These are phyloP conservation scores for Basidiobolus heterosporus DNA, from an alignment of 371 early-diverging fungal species.

Conservation along the genomic window DNA sequence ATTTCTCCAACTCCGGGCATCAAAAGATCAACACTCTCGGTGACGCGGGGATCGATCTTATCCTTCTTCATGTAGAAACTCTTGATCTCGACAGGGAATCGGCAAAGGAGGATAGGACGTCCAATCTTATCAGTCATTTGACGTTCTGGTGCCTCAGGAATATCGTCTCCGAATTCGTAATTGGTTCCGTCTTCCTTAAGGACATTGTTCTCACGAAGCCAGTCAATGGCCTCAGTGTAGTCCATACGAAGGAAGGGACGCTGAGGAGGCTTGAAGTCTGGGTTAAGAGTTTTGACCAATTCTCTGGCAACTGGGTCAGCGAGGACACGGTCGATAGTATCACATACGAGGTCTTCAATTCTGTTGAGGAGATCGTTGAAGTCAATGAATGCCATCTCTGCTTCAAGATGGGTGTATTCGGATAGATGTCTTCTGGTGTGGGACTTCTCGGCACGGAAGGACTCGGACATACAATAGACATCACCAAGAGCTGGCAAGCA, in stretches of 20 bases:
- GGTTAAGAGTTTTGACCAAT: slow-evolving; percentile 80
- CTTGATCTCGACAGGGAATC: slow-evolving; percentile 98
- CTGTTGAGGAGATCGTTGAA: slow-evolving; percentile 83
- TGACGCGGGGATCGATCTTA: slow-evolving; percentile 64
- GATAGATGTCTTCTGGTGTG: slow-evolving; percentile 98
- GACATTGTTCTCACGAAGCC: slow-evolving; percentile 81
- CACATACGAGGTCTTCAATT: slow-evolving; percentile 84
- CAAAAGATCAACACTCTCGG: slow-evolving; percentile 96
- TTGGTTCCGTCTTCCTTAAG: slow-evolving; percentile 78
- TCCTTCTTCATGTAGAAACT: slow-evolving; percentile 98
- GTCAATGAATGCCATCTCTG: slow-evolving; percentile 88
- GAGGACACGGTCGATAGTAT: slow-evolving; percentile 69
- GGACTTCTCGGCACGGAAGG: slow-evolving; percentile 99
- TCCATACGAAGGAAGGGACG: slow-evolving; percentile 94
- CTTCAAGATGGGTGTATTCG: slow-evolving; percentile 98
- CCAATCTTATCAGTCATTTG: slow-evolving; percentile 93
- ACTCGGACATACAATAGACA: slow-evolving; percentile 95
- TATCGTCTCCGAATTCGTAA: slow-evolving; percentile 97
- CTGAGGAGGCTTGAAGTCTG: slow-evolving; percentile 66
- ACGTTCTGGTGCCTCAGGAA: slow-evolving; percentile 98
- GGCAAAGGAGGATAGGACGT: slow-evolving; percentile 91
- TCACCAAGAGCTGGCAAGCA: slow-evolving; percentile 91
- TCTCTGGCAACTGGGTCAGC: slow-evolving; percentile 57
- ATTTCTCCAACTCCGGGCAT: slow-evolving; percentile 99
- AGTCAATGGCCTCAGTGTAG: slow-evolving; percentile 93